Conservation (phyloP, 139 green algal species). For the Chlorella sorokiniana region DNA sequence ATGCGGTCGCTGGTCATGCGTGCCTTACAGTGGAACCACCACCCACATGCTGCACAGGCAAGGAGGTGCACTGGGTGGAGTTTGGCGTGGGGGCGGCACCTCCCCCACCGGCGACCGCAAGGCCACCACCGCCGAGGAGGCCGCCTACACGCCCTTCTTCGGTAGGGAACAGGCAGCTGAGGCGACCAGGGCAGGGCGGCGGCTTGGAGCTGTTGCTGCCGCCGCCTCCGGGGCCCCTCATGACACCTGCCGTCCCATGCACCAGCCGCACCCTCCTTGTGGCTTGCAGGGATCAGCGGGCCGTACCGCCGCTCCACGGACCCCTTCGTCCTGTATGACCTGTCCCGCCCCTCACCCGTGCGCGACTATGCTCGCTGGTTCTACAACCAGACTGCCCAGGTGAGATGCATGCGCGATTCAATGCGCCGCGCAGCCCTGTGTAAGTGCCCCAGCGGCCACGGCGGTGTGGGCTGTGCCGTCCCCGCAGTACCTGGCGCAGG, state of each 20-base stretch:
- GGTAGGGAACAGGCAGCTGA: slow-evolving; percentile 17
- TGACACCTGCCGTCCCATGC: neutral
- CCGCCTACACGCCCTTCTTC: slow-evolving; percentile 49
- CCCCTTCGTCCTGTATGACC: slow-evolving; percentile 32
- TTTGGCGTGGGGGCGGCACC: slow-evolving; percentile 53
- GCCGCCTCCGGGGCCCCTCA: too few relatives aligned
- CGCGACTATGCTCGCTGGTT: slow-evolving; percentile 34
- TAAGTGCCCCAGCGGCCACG: neutral
- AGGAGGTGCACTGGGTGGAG: slow-evolving; percentile 57
- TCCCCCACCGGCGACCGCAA: slow-evolving; percentile 31
- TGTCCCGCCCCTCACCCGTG: slow-evolving; percentile 23
- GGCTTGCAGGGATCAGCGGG: slow-evolving; percentile 19
- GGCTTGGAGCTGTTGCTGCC: neutral
- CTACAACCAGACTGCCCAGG: slow-evolving; percentile 12
- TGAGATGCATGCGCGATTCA: neutral
- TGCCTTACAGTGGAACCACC: too few relatives aligned
- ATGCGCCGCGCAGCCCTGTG: neutral
- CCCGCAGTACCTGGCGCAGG: slow-evolving; percentile 18
- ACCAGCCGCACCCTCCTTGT: too few relatives aligned
- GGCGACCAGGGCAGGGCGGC: too few relatives aligned
- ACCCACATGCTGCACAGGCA: slow-evolving; percentile 39
- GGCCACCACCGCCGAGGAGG: slow-evolving; percentile 39
- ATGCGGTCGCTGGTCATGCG: too few relatives aligned
- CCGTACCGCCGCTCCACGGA: slow-evolving; percentile 14
- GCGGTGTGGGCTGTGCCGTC: neutral